Base-by-base conservation (phyloP, 2,329 filamentous ascomycete species). In the Periglandula ipomoeae region DNA sequence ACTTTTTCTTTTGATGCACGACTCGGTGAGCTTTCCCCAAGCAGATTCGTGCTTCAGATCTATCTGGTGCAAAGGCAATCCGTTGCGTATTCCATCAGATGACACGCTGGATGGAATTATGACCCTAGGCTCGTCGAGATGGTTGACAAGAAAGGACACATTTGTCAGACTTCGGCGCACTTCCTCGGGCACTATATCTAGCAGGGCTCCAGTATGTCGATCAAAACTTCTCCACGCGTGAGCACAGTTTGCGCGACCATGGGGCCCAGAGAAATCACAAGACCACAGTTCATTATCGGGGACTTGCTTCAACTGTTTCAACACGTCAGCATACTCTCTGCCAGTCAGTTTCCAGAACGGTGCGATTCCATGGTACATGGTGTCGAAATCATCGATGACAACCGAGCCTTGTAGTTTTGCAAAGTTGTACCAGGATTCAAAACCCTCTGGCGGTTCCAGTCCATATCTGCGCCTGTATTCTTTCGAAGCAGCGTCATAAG, bases 371-470 rank as follows among this genome's bases (percentile, higher is more conserved):
- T 69, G 50, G 37, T 66, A 58, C 2, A 78, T 71, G 1, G 56
- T 61, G 35, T 77, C 70, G 24, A 72, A 77, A 3, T 76, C 69
- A 49, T 77, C 73, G 27, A 77, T 74, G n/a, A 76, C 64, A 0
- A 62, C 62, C 0, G 72, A 74, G 2, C 67, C 27, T 1, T 71
- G 58, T 0, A 54, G 52, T 2, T 55, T 44, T 1, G 73, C 72
- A 43, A 66, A 75, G 1, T 64, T 53, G 20, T 65, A 72, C 75
- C 74, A 78, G 3, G 52, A 58, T 1, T 69, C 58, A 26, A 77
- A 77, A 0, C 75, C 74, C 0, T 61, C 58, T 0, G 74, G 75
- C 0, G 73, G 74, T 1, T 69, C 61, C 1, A 65, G 55, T 0
- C 51, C 52, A 48, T 77, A 75, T 19, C 72, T 64, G 2, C 64